Evolutionary conservation across 2,329 filamentous ascomycete genomes (phyloP).

Genomic region (Penicillium sp.): DNA sequence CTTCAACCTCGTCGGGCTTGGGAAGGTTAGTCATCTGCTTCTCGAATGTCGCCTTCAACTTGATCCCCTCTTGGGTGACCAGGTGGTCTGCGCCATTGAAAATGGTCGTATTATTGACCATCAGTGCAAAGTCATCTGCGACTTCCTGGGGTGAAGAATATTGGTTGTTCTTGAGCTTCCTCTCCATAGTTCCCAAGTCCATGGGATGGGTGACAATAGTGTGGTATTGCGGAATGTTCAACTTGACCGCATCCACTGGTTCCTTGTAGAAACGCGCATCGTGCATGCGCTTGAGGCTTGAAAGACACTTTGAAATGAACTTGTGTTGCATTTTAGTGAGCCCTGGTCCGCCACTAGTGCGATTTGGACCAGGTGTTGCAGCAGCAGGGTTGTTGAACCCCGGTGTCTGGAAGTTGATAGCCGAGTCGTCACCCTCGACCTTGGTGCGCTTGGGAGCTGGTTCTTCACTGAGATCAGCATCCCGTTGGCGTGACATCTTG

Average conservation of each 20-base stretch:
- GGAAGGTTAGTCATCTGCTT: slow-evolving; percentile 62
- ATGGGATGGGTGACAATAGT: slow-evolving; percentile 73
- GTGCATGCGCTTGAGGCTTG: slow-evolving; percentile 75
- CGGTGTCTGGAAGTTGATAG: slow-evolving; percentile 48
- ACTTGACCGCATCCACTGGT: slow-evolving; percentile 73
- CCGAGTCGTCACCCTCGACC: slow-evolving; percentile 57
- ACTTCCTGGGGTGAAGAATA: slow-evolving; percentile 73
- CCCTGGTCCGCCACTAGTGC: slow-evolving; percentile 19
- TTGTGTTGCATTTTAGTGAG: slow-evolving; percentile 46
- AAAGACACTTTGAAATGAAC: slow-evolving; percentile 40
- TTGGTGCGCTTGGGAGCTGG: slow-evolving; percentile 78
- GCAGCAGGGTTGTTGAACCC: slow-evolving; percentile 41
- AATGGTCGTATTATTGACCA: slow-evolving; percentile 71
- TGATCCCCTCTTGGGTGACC: slow-evolving; percentile 67
- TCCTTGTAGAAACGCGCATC: slow-evolving; percentile 71
- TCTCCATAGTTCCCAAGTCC: slow-evolving; percentile 80
- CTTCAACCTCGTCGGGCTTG: slow-evolving; percentile 56
- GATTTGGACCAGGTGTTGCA: slow-evolving; percentile 14
- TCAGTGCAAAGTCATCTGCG: slow-evolving; percentile 69
- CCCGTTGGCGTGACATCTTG: slow-evolving; percentile 72
- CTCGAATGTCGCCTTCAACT: slow-evolving; percentile 58
- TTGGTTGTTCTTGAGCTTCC: slow-evolving; percentile 66
- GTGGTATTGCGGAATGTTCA: slow-evolving; percentile 73
- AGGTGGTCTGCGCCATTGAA: slow-evolving; percentile 82
- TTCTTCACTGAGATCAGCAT: slow-evolving; percentile 64